Conservation (phyloP, 1,139 yeast genomes). For the Scheffersomyces segobiensis region DNA sequence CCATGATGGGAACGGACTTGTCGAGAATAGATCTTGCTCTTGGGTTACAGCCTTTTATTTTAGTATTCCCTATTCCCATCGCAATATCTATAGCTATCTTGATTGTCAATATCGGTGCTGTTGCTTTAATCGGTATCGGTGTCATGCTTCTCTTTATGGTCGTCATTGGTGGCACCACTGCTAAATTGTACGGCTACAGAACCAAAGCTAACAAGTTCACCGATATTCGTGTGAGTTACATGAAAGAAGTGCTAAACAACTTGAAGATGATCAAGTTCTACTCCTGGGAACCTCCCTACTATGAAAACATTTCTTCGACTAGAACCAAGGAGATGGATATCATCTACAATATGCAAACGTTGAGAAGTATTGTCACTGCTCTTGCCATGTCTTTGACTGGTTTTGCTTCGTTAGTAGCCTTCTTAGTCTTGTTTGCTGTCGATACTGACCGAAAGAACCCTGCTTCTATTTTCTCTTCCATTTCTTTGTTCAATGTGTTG, state of each 20-base stretch:
- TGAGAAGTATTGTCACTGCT: conserved; percentile 10
- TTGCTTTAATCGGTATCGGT: conserved; percentile 37
- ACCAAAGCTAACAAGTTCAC: conserved; percentile 9
- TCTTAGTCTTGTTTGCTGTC: conserved; percentile 12
- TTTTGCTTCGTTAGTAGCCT: conserved; percentile 12
- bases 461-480: conserved; percentile 16
- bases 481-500: conserved; percentile 14
- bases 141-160: conserved; percentile 27
- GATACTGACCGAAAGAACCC: conserved; percentile 9
- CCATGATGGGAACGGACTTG: conserved; percentile 40
- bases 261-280: conserved; percentile 19
- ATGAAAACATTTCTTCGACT: conserved; percentile 6
- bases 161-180: conserved; percentile 22
- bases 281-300: conserved; percentile 20
- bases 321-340: conserved; percentile 10
- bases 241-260: conserved; percentile 18
- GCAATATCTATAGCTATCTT: conserved; percentile 34
- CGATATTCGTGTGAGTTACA: conserved; percentile 15
- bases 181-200: conserved; percentile 20
- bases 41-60: conserved; percentile 30
- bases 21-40: conserved; percentile 38
- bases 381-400: conserved; percentile 11
- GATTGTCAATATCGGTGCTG: conserved; percentile 34
- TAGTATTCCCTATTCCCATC: conserved; percentile 31
- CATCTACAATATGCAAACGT: conserved; percentile 11